Conservation (phyloP, 352 stramenopile genomes). For the Pythium insidiosum region DNA sequence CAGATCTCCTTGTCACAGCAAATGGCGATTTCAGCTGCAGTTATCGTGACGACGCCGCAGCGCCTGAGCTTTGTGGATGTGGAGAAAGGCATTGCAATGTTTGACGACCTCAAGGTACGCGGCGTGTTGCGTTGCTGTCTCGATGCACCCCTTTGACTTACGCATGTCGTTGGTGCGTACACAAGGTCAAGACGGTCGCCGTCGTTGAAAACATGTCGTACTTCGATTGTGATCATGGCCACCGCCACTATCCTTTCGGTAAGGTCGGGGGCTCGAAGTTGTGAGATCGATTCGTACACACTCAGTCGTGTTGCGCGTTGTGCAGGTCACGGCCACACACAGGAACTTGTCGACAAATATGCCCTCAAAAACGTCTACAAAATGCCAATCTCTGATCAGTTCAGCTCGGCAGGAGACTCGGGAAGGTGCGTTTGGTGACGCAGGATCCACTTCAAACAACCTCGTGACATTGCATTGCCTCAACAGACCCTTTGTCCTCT, state of each 20-base stretch:
- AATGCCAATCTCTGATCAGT: constrained; percentile 68
- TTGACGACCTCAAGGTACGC: constrained; percentile 91
- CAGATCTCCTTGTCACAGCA: constrained; percentile 97
- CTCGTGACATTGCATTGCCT: background rate
- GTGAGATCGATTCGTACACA: too few relatives aligned
- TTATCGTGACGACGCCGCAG: constrained; percentile 99
- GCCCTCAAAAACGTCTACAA: constrained; percentile 83
- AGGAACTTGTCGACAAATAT: constrained; percentile 74
- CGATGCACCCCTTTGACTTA: background rate
- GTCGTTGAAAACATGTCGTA: constrained; percentile 99
- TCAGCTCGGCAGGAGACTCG: constrained; percentile 64
- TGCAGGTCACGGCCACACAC: constrained; percentile 57
- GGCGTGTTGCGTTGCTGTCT: background rate
- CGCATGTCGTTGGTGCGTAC: background rate
- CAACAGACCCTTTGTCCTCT: constrained; percentile 71
- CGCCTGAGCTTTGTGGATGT: constrained; percentile 98
- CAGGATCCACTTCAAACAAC: background rate
- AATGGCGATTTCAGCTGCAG: constrained; percentile 95
- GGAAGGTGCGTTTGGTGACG: constrained; percentile 32
- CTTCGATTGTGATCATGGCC: constrained; percentile 85
- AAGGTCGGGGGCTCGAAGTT: too few relatives aligned
- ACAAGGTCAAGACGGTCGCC: constrained; percentile 92
- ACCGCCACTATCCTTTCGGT: constrained; percentile 86
- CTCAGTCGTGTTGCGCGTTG: background rate
- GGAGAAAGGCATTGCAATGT: constrained; percentile 98